Conservation (phyloP, 2,329 filamentous ascomycete genomes). For the Aspergillus tubingensis region DNA sequence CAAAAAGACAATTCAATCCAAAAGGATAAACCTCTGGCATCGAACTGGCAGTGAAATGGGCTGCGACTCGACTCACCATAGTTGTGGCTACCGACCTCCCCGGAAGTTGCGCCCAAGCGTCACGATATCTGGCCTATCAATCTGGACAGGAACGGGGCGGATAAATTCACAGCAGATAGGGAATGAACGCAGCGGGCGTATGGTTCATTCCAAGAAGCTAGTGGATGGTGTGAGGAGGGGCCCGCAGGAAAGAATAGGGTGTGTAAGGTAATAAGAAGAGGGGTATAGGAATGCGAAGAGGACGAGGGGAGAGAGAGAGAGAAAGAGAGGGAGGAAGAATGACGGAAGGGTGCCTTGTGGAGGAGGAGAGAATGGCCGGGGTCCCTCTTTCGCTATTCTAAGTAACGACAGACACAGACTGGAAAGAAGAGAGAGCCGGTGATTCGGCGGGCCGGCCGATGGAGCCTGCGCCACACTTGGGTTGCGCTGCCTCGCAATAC, state of each 20-base stretch:
- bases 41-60: background rate
- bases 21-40: background rate
- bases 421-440: background rate
- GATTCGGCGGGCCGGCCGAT: constrained; percentile 12
- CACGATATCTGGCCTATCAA: constrained; percentile 35
- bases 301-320: constrained; percentile 10
- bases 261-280: background rate
- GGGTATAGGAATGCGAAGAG: constrained; percentile 8
- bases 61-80: constrained; percentile 35
- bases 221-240: background rate
- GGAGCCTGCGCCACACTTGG: constrained; percentile 29
- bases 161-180: constrained; percentile 14
- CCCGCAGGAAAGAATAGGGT: background rate
- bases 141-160: constrained; percentile 13
- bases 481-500: constrained; percentile 12
- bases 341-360: constrained; percentile 21
- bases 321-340: constrained; percentile 13
- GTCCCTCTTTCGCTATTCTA: too few relatives aligned
- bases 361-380: background rate
- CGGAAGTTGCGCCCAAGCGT: constrained; percentile 33
- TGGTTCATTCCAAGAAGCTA: constrained; percentile 21
- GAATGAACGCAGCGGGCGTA: constrained; percentile 19
- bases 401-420: background rate
- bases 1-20: background rate
- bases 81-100: constrained; percentile 32